Base-by-base conservation (phyloP, 2,329 filamentous ascomycete species). In the Aureobasidium sp. region DNA sequence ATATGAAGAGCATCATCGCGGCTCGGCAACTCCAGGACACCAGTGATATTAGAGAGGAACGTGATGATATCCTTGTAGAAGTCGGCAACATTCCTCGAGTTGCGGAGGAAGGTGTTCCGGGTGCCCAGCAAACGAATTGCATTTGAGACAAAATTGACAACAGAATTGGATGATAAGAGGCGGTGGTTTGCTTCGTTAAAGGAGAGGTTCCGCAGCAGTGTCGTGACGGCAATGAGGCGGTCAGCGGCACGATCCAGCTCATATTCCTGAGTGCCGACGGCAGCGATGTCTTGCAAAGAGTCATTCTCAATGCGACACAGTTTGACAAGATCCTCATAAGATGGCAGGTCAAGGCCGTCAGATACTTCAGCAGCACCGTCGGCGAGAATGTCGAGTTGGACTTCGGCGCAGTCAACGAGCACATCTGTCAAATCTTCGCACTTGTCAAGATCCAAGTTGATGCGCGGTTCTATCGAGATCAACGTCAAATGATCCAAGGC, bases 31-130 rank as follows among this genome's bases (percentile, higher is more conserved):
- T 93, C 87, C 57, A 97, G 82, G 49, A 89, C 84, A 8, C 91
- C 86, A 50, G 95, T 84, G 62, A 73, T 68, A 72, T 99, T 97
- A 60, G 93, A 96, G 59, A 99, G 79, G 65, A 95, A 85, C 17
- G 90, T 87, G 61, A 97, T 84, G 31, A 91, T 79, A 72, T 99
- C 94, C 75, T 99, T 99, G 89, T 96, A 95, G 68, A 97, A 93
- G 73, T 99, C 94, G 65, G 96, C 78, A 0, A 89, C 94, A 73
- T 96, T 96, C 69, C 83, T 80, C 65, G 94, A 83, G 3, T 86
- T 90, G 40, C 90, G 85, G 43, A 97, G 77, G 31, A 97, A 81
- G 81, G 93, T 89, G 66, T 90, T 90, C 15, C 91, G 87, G 4
- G 92, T 96, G 31, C 93, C 94, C 15, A 97, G 80, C 65, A 94